Base-by-base conservation (phyloP, 306 rosid genomes). In the Quercus engelmannii region DNA sequence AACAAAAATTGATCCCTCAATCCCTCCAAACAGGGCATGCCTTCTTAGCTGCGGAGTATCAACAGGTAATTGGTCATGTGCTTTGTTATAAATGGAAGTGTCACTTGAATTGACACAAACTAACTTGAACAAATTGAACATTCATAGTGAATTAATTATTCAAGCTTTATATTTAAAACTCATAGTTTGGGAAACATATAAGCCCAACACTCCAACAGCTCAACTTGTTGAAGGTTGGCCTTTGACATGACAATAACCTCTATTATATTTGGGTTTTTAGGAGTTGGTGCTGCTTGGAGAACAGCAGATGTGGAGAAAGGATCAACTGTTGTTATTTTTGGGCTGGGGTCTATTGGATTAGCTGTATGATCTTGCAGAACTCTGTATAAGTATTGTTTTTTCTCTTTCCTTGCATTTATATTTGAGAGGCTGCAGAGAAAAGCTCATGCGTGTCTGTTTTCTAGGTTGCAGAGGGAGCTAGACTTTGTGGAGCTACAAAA, bases 261-360 rank as follows among this genome's bases (percentile, higher is more conserved):
- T 21, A 26, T 59, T 14, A 63, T 63, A 72, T 10, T 20, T 80
- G 3, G 17, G 49, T 43, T 80, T 82, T 57, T 58, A 94, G 98
- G 98, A 35, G 91, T 92, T 33, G 98, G 98, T 38, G 99, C 99
- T 69, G 95, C 97, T 61, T 94, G 98, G 97, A 88, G 55, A 86
- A 74, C 93, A 28, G 97, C 98, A 63, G 76, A 80, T n/a, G 97
- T 94, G 77, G 90, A 92, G 80, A 76, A 84, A 73, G 97, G 97
- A 26, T 88, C 97, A 15, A 88, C 93, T 14, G 93, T 94, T 7
- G 98, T 87, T 11, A 85, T 94, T 69, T 94, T 94, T 83, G 97
- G 98, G 25, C 84, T 94, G 1, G 97, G 98, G 58, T 81, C 90
- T 20, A 92, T 94, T 86, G 97, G 97, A 74, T 90, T 92, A 78